Conservation (phyloP, 306 rosid species). For the Nissolia schottii region DNA sequence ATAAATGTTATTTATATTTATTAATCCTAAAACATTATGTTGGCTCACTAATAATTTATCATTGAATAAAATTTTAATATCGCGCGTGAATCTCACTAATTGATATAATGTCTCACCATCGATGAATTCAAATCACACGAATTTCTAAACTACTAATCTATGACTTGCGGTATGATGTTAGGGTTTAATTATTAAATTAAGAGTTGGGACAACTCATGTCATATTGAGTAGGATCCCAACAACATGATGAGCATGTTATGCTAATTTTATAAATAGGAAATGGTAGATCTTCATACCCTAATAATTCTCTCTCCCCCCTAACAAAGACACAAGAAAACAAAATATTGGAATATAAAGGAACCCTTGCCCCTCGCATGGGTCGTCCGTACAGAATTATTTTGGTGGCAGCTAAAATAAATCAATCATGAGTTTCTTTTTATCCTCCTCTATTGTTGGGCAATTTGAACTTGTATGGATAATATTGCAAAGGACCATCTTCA, state of each 20-base stretch:
- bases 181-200: no score
- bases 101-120: no score
- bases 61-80: no score
- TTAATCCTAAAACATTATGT: no score
- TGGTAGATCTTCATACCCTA: background rate
- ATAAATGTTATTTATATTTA: no score
- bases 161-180: no score
- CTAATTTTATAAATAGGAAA: background rate
- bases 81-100: no score
- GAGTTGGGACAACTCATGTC: background rate
- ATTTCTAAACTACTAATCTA: no score
- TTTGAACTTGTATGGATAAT: background rate
- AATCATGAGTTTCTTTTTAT: background rate
- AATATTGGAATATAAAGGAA: background rate
- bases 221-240: background rate
- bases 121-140: no score
- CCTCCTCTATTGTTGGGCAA: background rate
- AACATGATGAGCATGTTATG: background rate
- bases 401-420: background rate
- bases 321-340: background rate
- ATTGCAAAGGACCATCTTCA: background rate
- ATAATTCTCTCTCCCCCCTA: background rate
- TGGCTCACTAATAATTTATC: no score
- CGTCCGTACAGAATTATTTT: background rate
- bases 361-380: background rate